Percentiles rank a stretch among this genome's conserved stretches.
Evolutionary conservation across 2,329 filamentous ascomycete species (phyloP).

Genomic region (Aotearoamyces nothofagi): DNA sequence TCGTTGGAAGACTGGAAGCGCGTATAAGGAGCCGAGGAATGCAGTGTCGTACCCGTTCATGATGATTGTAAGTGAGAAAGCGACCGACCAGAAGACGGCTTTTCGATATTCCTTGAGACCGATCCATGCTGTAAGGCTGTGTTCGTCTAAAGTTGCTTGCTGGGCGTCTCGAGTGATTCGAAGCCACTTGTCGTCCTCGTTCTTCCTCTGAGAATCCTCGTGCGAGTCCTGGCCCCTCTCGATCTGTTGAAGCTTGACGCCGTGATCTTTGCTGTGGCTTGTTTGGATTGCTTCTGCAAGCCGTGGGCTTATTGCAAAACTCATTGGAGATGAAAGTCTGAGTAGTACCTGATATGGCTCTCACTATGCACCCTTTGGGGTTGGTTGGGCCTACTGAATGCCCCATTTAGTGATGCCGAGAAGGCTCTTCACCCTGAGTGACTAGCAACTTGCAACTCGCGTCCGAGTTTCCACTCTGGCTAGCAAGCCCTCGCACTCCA

Average conservation of each 20-base stretch:
- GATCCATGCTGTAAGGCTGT: conserved; percentile 28
- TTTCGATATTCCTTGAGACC: conserved; percentile 34
- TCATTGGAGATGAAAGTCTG: too few species aligned
- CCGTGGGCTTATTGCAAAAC: too few species aligned
- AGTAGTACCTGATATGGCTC: background rate
- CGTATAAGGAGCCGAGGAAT: conserved; percentile 20
- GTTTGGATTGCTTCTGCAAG: too few species aligned
- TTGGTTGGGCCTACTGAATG: background rate
- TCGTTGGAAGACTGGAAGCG: conserved; percentile 13
- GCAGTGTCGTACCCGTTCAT: conserved; percentile 24
- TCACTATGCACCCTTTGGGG: background rate
- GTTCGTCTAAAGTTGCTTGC: conserved; percentile 19
- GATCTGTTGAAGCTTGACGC: background rate
- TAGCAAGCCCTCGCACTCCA: background rate
- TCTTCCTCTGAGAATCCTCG: background rate
- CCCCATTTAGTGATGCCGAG: background rate
- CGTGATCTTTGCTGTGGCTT: background rate
- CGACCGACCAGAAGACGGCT: conserved; percentile 24
- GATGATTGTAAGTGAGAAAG: conserved; percentile 21
- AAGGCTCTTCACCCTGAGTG: background rate
- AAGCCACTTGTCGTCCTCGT: background rate
- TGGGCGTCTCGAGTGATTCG: conserved; percentile 2
- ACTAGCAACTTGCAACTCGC: background rate
- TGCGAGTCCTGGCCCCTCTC: background rate
- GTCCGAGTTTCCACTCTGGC: background rate